Evolutionary conservation across 192 early-diverging fungal genomes (phyloP).

Genomic region (Rhizophagus sp.): DNA sequence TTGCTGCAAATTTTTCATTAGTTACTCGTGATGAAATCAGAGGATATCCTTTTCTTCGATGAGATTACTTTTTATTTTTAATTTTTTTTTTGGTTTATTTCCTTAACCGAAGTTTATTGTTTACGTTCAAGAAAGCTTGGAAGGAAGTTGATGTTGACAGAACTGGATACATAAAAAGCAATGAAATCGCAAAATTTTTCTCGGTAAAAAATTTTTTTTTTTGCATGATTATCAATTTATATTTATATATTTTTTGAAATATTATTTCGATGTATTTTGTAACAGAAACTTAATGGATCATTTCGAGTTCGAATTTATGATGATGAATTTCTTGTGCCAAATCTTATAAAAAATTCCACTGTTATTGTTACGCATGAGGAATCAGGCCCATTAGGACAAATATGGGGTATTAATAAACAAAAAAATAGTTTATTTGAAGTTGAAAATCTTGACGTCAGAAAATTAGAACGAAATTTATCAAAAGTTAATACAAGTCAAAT

Average conservation of each 20-base stretch:
- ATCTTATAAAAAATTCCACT: slow-evolving; percentile 34
- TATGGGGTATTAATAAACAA: slow-evolving; percentile 2
- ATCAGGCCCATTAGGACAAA: slow-evolving; percentile 10
- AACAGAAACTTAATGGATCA: slow-evolving; percentile 51
- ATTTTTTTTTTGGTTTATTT: neutral
- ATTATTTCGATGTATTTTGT: neutral
- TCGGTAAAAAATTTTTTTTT: slow-evolving; percentile 42
- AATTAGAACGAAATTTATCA: slow-evolving; percentile 31
- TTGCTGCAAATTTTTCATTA: slow-evolving; percentile 56
- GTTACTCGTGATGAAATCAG: slow-evolving; percentile 62
- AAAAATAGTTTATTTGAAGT: neutral
- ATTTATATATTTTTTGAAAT: neutral
- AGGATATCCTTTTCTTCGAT: slow-evolving; percentile 44
- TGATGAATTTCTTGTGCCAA: slow-evolving; percentile 45
- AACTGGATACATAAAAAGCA: slow-evolving; percentile 50
- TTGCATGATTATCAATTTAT: slow-evolving; percentile 10
- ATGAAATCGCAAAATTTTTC: slow-evolving; percentile 53
- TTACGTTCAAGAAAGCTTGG: slow-evolving; percentile 58
- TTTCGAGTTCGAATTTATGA: slow-evolving; percentile 53
- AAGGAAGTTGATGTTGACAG: slow-evolving; percentile 45
- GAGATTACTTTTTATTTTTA: neutral
- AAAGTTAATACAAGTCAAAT: slow-evolving; percentile 31
- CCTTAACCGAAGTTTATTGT: slow-evolving; percentile 33
- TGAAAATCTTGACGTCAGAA: slow-evolving; percentile 29
- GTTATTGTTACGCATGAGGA: neutral